A percentile compares a stretch with the other conserved stretches of the same genome.
Evolutionary conservation across 2,329 filamentous ascomycete genomes (phyloP).

Genomic region (Raffaelea arxii): DNA sequence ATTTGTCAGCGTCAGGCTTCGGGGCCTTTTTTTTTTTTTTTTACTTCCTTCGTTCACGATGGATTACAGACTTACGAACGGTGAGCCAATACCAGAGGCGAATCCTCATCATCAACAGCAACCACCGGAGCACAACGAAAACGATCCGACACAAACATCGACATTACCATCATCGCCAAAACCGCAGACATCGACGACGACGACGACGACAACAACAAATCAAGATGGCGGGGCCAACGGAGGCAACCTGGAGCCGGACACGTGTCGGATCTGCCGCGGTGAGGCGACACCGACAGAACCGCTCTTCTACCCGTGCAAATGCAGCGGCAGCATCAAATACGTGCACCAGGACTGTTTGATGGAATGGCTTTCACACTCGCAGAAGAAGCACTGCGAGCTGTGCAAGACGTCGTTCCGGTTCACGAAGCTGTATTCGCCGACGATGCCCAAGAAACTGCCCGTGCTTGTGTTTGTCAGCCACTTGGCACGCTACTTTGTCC

Average conservation of each 20-base stretch:
- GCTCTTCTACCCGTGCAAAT: conserved; percentile 96
- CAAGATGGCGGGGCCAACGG: too few species aligned
- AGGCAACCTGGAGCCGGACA: conserved; percentile 49
- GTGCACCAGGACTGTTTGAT: conserved; percentile 97
- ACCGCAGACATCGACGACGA: not conserved
- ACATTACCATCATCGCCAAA: not conserved
- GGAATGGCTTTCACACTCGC: conserved; percentile 97
- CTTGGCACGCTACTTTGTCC: conserved; percentile 61
- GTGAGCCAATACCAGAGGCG: too few species aligned
- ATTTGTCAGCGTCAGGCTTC: too few species aligned
- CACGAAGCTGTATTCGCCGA: conserved; percentile 90
- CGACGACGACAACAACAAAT: not conserved
- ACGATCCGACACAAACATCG: too few species aligned
- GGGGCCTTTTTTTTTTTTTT: too few species aligned
- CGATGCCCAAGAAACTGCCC: conserved; percentile 83
- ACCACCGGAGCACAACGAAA: too few species aligned
- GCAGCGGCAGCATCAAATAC: conserved; percentile 96
- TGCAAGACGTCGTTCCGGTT: conserved; percentile 98
- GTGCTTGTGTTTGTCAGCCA: conserved; percentile 72
- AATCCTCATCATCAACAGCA: too few species aligned
- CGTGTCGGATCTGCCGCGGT: conserved; percentile 93
- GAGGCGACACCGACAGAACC: conserved; percentile 76
- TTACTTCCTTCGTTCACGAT: too few species aligned
- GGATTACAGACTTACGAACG: too few species aligned
- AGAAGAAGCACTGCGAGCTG: conserved; percentile 98